Conservation (phyloP, 2,329 filamentous ascomycete species). For the Fusarium paranaense region DNA sequence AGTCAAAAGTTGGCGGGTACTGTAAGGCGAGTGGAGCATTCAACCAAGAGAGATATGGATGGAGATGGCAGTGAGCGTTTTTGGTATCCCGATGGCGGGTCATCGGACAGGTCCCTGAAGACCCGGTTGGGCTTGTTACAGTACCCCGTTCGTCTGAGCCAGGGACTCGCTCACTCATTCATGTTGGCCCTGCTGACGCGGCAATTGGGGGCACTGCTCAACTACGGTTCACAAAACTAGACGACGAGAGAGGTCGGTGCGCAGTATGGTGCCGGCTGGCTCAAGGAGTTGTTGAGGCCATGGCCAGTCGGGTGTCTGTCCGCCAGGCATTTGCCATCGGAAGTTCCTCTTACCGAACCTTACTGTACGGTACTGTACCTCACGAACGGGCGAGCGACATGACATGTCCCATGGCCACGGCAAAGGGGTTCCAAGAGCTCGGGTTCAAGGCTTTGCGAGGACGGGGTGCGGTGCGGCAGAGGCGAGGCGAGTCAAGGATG, state of each 20-base stretch:
- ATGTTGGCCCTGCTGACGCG: conserved; percentile 34
- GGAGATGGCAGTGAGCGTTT: conserved; percentile 34
- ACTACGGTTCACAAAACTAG: conserved; percentile 9
- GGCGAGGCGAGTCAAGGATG: neutral
- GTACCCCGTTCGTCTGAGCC: conserved; percentile 7
- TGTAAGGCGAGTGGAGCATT: conserved; percentile 10
- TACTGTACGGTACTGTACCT: conserved; percentile 6
- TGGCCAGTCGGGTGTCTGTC: conserved; percentile 22
- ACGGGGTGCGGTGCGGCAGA: neutral
- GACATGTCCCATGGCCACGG: conserved; percentile 3
- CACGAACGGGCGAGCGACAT: neutral
- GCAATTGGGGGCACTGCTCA: conserved; percentile 22
- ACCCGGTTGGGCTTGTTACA: conserved; percentile 25
- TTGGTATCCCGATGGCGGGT: conserved; percentile 41
- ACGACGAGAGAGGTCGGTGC: conserved; percentile 27
- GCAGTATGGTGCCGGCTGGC: conserved; percentile 22
- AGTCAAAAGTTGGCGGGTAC: neutral
- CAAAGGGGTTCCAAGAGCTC: conserved; percentile 19
- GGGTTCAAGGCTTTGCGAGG: conserved; percentile 4
- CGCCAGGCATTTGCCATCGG: conserved; percentile 7
- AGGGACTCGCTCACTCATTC: conserved; percentile 10
- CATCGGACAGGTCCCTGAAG: conserved; percentile 38
- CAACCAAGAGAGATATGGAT: conserved; percentile 11
- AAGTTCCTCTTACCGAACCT: conserved; percentile 13
- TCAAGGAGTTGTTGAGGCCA: conserved; percentile 14